These are phyloP conservation scores for Sordariomycetes sp. DNA, from an alignment of 2,329 filamentous ascomycete genomes.

Conservation along the genomic window DNA sequence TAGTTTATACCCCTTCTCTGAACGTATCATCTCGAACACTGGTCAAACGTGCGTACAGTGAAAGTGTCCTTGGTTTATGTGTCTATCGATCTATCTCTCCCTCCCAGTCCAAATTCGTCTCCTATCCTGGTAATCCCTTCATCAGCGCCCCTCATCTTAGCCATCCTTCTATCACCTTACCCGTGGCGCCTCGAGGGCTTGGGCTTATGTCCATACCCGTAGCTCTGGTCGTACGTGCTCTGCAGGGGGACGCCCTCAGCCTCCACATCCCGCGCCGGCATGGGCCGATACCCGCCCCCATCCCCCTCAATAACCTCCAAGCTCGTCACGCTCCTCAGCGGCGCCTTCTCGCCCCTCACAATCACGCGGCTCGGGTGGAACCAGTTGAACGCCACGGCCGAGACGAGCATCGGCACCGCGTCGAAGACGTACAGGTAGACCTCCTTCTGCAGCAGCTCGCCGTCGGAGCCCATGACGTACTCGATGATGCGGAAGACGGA, in stretches of 20 bases:
- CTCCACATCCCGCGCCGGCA: not conserved
- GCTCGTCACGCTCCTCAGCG: not conserved
- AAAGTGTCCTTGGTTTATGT: too few relatives aligned
- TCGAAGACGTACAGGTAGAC: constrained; percentile 33
- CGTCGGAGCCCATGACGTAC: constrained; percentile 28
- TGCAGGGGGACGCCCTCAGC: not conserved
- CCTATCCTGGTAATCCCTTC: too few relatives aligned
- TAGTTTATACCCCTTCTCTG: too few relatives aligned
- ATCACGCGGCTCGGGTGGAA: not conserved
- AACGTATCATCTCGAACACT: too few relatives aligned
- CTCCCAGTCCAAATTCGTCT: too few relatives aligned
- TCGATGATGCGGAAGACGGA: constrained; percentile 37
- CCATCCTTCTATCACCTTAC: too few relatives aligned
- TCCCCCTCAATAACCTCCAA: not conserved
- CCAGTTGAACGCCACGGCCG: not conserved
- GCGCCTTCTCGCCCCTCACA: not conserved
- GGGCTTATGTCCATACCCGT: too few relatives aligned
- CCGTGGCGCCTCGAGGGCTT: too few relatives aligned
- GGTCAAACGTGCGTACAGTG: too few relatives aligned
- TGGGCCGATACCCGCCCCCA: not conserved
- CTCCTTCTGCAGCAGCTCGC: constrained; percentile 28
- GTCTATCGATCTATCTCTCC: too few relatives aligned
- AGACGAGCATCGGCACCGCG: not conserved
- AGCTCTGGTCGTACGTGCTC: too few relatives aligned
- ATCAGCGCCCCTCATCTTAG: too few relatives aligned